Evolutionary conservation across 306 rosid species (phyloP), one percentile per base, ranked within the genome.

Genomic region (Fragaria nilgerrensis): DNA sequence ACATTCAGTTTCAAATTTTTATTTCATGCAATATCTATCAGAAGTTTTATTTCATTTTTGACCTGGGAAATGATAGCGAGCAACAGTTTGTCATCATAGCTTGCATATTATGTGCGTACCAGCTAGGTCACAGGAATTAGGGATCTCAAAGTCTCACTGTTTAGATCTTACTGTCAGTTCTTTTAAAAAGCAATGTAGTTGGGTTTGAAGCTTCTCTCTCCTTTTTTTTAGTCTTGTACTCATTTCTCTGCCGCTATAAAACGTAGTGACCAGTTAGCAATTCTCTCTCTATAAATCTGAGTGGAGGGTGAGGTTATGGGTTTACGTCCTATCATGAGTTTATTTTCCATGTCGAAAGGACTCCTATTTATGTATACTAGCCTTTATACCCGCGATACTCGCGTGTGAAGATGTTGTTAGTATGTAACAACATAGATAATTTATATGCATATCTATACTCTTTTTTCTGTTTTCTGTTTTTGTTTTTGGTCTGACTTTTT

Each of bases 1-100:
- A 44, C 25, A 45, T 77, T 23, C 22, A 55, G 67, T 61, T 22
- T 13, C 44, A 61, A 68, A 39, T 70, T 80, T 75, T 23, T 58
- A 19, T 47, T 25, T 55, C 36, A 19, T 47, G 45, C n/a, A 14
- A 45, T 47, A 67, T 27, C 37, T n/a, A 39, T 29, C 32, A 5
- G 32, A 23, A 23, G 25, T 20, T 10, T 23, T 58, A n/a, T 10
- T 12, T 59, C 10, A 11, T 4, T 4, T 16, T 70, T 73, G 5
- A 1, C 37, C 66, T 27, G 37, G 37, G 36, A 27, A 61, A 25
- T 61, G 23, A 55, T n/a, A 9, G 39, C 0, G 9, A 22, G 77
- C 68, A 73, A 22, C 16, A 37, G 67, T 37, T 73, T 9, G 16
- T 22, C 53, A 39, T 22, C 23, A 37, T 56, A 39, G 56, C 23